Percentiles rank a stretch among this genome's conserved stretches.
Conservation (phyloP, 1,284 basidiomycete species). For the Cutaneotrichosporon cutaneum region DNA sequence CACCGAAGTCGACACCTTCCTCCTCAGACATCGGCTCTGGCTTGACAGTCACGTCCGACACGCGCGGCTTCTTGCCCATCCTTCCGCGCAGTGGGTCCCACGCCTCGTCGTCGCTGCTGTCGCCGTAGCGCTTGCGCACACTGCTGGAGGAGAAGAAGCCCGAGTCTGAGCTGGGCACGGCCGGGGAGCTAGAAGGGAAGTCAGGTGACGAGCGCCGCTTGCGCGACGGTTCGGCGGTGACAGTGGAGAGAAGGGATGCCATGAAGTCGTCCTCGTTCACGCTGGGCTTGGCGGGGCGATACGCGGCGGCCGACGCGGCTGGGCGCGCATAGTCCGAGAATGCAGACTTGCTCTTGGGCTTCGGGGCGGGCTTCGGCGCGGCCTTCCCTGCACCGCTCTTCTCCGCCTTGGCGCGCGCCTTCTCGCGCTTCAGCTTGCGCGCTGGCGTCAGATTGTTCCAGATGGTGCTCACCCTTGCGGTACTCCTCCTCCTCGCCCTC, state of each 20-base stretch:
- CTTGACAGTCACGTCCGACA: conserved; percentile 41
- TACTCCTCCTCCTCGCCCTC: conserved; percentile 53
- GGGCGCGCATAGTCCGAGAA: conserved; percentile 53
- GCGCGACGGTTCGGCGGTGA: conserved; percentile 49
- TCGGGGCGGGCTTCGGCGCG: conserved; percentile 33
- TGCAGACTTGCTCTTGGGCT: conserved; percentile 54
- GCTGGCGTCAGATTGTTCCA: conserved; percentile 23
- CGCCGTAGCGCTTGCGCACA: conserved; percentile 35
- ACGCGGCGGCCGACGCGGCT: conserved; percentile 63
- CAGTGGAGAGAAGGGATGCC: conserved; percentile 63
- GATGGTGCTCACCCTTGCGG: conserved; percentile 36
- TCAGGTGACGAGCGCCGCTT: conserved; percentile 73
- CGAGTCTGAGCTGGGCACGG: conserved; percentile 51
- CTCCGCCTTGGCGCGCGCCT: conserved; percentile 31
- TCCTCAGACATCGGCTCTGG: conserved; percentile 31
- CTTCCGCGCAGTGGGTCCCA: conserved; percentile 34
- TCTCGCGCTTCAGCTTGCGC: conserved; percentile 41
- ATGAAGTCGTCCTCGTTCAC: conserved; percentile 84
- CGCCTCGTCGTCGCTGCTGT: conserved; percentile 53
- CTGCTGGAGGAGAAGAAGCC: conserved; percentile 55
- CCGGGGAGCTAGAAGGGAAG: conserved; percentile 37
- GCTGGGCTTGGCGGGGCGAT: conserved; percentile 69
- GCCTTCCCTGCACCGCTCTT: conserved; percentile 34
- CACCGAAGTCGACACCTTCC: conserved; percentile 15
- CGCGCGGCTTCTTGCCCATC: conserved; percentile 47